Evolutionary conservation across 164 flowering plant species (phyloP).

Genomic region (Vitis riparia): DNA sequence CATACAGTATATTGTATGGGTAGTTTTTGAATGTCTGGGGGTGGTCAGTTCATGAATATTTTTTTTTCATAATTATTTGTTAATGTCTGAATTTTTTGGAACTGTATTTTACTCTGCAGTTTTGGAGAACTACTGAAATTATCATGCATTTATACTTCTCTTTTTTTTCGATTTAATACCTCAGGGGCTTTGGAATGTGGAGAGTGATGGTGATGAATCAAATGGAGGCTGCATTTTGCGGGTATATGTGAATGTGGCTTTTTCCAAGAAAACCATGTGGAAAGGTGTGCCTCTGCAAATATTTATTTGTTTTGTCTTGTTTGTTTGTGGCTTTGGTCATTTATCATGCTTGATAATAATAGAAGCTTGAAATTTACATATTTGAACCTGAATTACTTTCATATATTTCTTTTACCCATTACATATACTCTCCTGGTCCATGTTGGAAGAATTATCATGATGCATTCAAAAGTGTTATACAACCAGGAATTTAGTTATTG

Average conservation of each 20-base stretch:
- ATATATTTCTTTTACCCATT: too few relatives aligned
- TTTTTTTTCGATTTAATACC: background rate
- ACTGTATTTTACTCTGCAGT: background rate
- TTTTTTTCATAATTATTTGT: background rate
- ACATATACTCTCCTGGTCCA: too few relatives aligned
- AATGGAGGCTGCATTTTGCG: slow-evolving; percentile 50
- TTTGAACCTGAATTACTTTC: too few relatives aligned
- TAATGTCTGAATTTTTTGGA: background rate
- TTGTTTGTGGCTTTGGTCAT: too few relatives aligned
- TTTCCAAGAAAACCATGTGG: slow-evolving; percentile 82
- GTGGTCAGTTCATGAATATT: background rate
- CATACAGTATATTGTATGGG: background rate
- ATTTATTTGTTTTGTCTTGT: too few relatives aligned
- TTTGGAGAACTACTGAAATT: background rate
- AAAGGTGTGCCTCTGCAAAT: slow-evolving; percentile 51
- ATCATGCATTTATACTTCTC: background rate
- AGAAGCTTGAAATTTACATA: too few relatives aligned
- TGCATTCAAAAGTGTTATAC: too few relatives aligned
- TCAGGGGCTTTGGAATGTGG: slow-evolving; percentile 90
- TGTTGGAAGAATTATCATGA: too few relatives aligned
- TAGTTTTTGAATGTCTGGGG: background rate
- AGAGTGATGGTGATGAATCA: slow-evolving; percentile 35
- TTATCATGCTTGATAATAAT: too few relatives aligned
- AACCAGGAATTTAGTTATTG: too few relatives aligned
- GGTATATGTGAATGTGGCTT: slow-evolving; percentile 80